Conservation (phyloP, 208 protist species). For the Blastocrithidia nonstop region DNA sequence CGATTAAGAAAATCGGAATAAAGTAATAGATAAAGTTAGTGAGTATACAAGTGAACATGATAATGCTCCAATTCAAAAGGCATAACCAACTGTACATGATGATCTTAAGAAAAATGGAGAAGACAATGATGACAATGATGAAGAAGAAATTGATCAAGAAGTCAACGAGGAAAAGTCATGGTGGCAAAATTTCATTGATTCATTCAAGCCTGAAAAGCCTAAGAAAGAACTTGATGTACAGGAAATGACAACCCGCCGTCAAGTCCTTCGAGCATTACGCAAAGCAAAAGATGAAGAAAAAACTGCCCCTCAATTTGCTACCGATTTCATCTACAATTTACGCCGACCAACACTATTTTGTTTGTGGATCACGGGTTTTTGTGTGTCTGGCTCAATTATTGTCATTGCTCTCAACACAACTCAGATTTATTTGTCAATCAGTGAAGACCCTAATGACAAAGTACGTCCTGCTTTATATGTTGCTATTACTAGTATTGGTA, state of each 20-base stretch:
- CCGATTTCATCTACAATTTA: slow-evolving; percentile 18
- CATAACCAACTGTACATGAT: too few species aligned
- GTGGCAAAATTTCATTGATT: too few species aligned
- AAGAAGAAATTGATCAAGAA: too few species aligned
- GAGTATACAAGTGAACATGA: neutral
- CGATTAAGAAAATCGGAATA: neutral
- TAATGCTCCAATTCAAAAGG: neutral
- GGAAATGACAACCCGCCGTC: too few species aligned
- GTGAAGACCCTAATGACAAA: slow-evolving; percentile 10
- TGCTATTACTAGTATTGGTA: slow-evolving; percentile 20
- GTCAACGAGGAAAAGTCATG: too few species aligned
- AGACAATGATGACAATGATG: too few species aligned
- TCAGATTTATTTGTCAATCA: slow-evolving; percentile 21
- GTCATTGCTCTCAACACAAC: slow-evolving; percentile 17
- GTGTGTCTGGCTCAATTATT: slow-evolving; percentile 13
- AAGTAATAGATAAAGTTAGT: neutral
- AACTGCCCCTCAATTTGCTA: slow-evolving; percentile 21
- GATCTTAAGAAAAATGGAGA: too few species aligned
- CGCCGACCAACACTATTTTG: slow-evolving; percentile 17
- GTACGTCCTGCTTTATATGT: slow-evolving; percentile 14
- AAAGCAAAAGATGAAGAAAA: slow-evolving; percentile 18
- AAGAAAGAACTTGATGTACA: too few species aligned
- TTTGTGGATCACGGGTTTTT: slow-evolving; percentile 21
- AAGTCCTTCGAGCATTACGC: too few species aligned
- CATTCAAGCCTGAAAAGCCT: too few species aligned